These are phyloP conservation scores for Cyberlindnera mississippiensis DNA, from an alignment of 805 yeast species.

Conservation along the genomic window DNA sequence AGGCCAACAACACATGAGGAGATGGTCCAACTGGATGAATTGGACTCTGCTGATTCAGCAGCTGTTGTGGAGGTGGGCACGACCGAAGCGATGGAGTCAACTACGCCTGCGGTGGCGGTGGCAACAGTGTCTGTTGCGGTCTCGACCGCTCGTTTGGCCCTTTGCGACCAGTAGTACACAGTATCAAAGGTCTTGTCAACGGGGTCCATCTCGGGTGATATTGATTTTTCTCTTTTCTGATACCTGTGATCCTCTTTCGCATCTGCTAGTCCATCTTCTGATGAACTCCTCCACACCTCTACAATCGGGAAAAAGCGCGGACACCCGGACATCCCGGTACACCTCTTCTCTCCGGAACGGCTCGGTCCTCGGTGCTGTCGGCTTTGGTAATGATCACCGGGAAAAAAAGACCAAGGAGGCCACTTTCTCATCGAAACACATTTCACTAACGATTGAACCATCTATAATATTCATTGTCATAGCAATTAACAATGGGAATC, in stretches of 20 bases:
- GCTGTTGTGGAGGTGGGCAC: background rate
- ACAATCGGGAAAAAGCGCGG: background rate
- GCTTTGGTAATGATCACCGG: slow-evolving; percentile 1
- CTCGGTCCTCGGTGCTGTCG: slow-evolving; percentile 5
- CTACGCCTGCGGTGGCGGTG: slow-evolving; percentile 2
- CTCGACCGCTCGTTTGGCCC: slow-evolving; percentile 4
- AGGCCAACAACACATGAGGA: background rate
- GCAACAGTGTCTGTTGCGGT: slow-evolving; percentile 6
- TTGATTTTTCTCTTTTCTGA: no score
- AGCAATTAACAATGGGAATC: slow-evolving; percentile 51
- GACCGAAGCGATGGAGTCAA: slow-evolving; percentile 4
- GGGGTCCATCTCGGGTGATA: no score
- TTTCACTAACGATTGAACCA: no score
- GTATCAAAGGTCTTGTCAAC: slow-evolving; percentile 19
- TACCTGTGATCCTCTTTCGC: no score
- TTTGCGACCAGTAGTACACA: slow-evolving; percentile 18
- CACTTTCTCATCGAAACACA: background rate
- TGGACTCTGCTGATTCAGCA: background rate
- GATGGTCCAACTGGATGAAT: background rate
- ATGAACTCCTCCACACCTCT: background rate
- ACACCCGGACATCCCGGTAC: background rate
- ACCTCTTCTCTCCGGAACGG: background rate
- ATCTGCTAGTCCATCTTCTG: no score
- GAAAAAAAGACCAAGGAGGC: background rate
- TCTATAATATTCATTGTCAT: background rate